phyloP scores from a whole-genome alignment of 345 rosid genomes.

The Bretschneidera sinensis region DNA sequence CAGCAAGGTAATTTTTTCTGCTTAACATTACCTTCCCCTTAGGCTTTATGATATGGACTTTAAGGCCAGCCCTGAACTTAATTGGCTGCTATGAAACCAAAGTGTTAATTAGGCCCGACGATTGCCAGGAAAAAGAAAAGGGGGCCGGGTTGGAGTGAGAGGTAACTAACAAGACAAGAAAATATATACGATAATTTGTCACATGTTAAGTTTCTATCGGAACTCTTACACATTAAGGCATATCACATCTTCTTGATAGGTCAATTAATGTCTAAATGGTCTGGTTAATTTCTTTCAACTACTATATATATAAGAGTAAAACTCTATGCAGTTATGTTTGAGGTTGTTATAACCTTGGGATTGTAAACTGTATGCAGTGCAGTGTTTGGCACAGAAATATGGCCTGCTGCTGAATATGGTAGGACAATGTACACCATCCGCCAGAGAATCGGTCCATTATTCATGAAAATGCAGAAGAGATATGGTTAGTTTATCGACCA shows the following conservation, averaged over 20 bases:
- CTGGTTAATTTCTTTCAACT: background rate
- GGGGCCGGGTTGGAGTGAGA: no score
- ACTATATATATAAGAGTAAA: no score
- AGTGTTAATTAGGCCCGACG: no score
- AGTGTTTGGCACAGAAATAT: constrained; percentile 93
- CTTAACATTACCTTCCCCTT: no score
- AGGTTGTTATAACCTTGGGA: constrained; percentile 16
- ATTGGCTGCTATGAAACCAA: background rate
- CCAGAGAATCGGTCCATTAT: constrained; percentile 86
- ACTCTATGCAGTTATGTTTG: background rate
- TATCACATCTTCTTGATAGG: background rate
- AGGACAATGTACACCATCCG: constrained; percentile 97
- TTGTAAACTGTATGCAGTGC: constrained; percentile 70
- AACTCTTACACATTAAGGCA: background rate
- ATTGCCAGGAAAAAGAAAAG: no score
- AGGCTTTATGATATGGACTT: no score
- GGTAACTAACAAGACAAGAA: no score
- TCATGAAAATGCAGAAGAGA: constrained; percentile 86
- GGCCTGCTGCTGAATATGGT: constrained; percentile 99
- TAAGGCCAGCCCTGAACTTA: background rate
- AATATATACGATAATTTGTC: no score
- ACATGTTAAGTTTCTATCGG: no score
- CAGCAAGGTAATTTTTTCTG: no score
- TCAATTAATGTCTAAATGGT: background rate
- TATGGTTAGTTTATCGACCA: constrained; percentile 40